Conservation (phyloP, 371 early-diverging fungal genomes). For the Saksenaea vasiformis region DNA sequence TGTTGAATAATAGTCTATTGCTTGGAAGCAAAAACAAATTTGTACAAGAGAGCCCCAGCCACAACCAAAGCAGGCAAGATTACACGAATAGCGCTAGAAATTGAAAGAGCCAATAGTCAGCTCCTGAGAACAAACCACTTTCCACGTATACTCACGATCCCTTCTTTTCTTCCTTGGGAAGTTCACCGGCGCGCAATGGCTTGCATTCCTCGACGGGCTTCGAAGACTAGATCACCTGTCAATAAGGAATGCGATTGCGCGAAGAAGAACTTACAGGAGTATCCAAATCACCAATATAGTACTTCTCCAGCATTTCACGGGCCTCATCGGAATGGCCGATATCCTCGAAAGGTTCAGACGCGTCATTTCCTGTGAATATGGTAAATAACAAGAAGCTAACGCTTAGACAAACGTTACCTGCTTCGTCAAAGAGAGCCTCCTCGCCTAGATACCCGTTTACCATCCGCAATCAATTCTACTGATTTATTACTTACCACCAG, state of each 20-base stretch:
- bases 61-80: conserved; percentile 31
- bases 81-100: conserved; percentile 25
- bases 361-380: conserved; percentile 61
- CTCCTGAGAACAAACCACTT: background rate
- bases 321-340: conserved; percentile 85
- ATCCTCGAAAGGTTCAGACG: conserved; percentile 87
- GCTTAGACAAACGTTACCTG: conserved; percentile 23
- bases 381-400: background rate
- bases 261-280: conserved; percentile 25
- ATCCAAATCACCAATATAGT: conserved; percentile 41
- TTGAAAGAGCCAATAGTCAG: background rate
- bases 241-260: background rate
- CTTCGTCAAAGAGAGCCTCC: conserved; percentile 64
- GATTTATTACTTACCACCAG: conserved; percentile 42
- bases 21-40: conserved; percentile 36
- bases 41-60: conserved; percentile 40
- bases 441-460: conserved; percentile 38
- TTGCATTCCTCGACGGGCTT: conserved; percentile 21
- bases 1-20: no score
- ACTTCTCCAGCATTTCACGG: conserved; percentile 43
- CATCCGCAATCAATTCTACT: background rate
- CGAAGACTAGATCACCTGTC: conserved; percentile 23
- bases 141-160: conserved; percentile 38
- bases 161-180: conserved; percentile 28
- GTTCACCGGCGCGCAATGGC: conserved; percentile 44